A percentile compares a stretch with the other conserved stretches of the same genome.
These are phyloP conservation scores for Diaporthe aspalathi DNA, from an alignment of 2,329 filamentous ascomycete genomes.

Conservation along the genomic window DNA sequence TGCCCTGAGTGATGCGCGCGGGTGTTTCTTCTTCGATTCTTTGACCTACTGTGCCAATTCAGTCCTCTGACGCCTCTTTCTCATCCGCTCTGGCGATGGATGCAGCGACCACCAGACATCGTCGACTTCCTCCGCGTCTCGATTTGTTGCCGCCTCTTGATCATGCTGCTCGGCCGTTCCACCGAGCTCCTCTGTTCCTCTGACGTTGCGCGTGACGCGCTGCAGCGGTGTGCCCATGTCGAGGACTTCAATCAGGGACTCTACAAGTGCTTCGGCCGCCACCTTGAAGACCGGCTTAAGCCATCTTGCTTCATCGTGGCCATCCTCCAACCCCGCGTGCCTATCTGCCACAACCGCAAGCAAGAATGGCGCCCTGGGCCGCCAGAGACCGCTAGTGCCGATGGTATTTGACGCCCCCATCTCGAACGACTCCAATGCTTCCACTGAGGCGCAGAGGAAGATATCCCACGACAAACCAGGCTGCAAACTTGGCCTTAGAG, in stretches of 20 bases:
- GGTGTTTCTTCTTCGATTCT: too few relatives aligned
- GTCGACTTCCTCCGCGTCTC: not conserved
- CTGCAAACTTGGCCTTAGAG: not conserved
- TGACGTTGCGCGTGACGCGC: not conserved
- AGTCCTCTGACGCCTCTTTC: not conserved
- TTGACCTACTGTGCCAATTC: not conserved
- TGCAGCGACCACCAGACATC: not conserved
- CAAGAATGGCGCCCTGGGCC: not conserved
- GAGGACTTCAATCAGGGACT: not conserved
- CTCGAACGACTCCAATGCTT: not conserved
- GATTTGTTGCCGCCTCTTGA: rapidly evolving
- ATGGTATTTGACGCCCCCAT: not conserved
- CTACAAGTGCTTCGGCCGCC: not conserved
- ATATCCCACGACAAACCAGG: not conserved
- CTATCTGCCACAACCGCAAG: not conserved
- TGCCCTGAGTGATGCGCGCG: too few relatives aligned
- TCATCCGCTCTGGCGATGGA: not conserved
- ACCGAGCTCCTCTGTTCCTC: not conserved
- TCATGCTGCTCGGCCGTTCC: not conserved
- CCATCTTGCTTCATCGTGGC: not conserved
- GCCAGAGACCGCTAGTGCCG: not conserved
- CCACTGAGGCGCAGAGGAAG: not conserved
- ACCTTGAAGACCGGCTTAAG: not conserved
- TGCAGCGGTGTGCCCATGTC: not conserved
- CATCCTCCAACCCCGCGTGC: not conserved